Conservation (phyloP, 805 yeast genomes). For the Pichia cephalocereana region DNA sequence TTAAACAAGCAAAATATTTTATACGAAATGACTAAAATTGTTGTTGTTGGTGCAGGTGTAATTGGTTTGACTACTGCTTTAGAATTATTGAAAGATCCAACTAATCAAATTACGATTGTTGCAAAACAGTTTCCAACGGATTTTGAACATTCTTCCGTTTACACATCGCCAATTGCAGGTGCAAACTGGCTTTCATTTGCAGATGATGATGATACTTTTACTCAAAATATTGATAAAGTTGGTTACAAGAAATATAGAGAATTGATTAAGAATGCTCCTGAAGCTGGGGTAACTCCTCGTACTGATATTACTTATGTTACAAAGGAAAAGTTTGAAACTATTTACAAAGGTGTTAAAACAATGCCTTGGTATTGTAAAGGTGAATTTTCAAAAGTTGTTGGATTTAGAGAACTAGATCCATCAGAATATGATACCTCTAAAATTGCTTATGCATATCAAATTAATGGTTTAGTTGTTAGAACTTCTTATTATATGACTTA, state of each 20-base stretch:
- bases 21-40: constrained; percentile 11
- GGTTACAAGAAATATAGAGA: constrained; percentile 39
- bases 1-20: too few species aligned
- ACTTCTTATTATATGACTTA: constrained; percentile 21
- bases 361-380: constrained; percentile 38
- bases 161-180: constrained; percentile 62
- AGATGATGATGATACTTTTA: constrained; percentile 24
- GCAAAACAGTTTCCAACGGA: constrained; percentile 50
- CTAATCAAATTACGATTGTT: constrained; percentile 34
- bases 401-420: constrained; percentile 26
- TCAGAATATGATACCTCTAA: constrained; percentile 28
- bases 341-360: constrained; percentile 7
- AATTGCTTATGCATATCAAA: constrained; percentile 34
- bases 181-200: constrained; percentile 66
- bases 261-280: constrained; percentile 39
- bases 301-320: constrained; percentile 14
- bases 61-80: constrained; percentile 45
- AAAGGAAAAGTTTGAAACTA: constrained; percentile 10
- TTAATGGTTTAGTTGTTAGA: constrained; percentile 26
- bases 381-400: constrained; percentile 19
- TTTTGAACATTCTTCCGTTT: constrained; percentile 31
- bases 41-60: constrained; percentile 36
- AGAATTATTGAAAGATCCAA: constrained; percentile 27
- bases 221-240: constrained; percentile 32
- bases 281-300: constrained; percentile 35